Evolutionary conservation across 2,329 filamentous ascomycete species (phyloP), one percentile per base, ranked within the genome.

Genomic region (Hymenoscyphus occultus): DNA sequence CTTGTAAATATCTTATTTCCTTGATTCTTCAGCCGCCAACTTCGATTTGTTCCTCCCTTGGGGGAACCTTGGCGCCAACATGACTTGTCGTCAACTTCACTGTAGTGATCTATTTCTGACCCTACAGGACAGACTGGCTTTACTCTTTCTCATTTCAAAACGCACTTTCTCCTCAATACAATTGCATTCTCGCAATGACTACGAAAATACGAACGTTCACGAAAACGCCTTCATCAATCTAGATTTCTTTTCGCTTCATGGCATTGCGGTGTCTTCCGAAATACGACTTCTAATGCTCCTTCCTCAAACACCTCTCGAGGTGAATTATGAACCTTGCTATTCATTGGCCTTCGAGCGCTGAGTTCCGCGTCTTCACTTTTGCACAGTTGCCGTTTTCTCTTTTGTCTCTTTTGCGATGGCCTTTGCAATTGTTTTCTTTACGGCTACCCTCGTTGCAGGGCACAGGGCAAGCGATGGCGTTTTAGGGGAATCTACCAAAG

Each of bases 391-490:
- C 45, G 31, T 54, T 28, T 54, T 54, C 28, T 54, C 48, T 54
- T 28, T 54, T 54, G 7, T 12, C 13, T 54, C 22, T 19, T 19
- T 19, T 19, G 48, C 48, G 22, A 22, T 54, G 48, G 10, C 22
- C 19, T 54, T 35, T 35, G 35, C 35, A 35, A 6, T 35, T 35
- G 9, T 35, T 54, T 51, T 54, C 28, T 19, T 19, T 54, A 28
- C 22, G 35, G 48, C 48, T 54, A 54, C 48, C 48, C 48, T 54
- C 48, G 48, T 54, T 54, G 48, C 48, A 54, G 48, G 48, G 48
- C 48, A 54, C 48, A 54, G 48, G 48, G 48, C 48, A 54, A 28
- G 48, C 48, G 48, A 54, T 54, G 48, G 48, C 48, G 48, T 54
- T 54, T 51, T 10, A 28, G 48, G 48, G 48, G 48, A 19, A 28